Base-by-base conservation (phyloP, 2,329 filamentous ascomycete genomes). In the Venturia carpophila region DNA sequence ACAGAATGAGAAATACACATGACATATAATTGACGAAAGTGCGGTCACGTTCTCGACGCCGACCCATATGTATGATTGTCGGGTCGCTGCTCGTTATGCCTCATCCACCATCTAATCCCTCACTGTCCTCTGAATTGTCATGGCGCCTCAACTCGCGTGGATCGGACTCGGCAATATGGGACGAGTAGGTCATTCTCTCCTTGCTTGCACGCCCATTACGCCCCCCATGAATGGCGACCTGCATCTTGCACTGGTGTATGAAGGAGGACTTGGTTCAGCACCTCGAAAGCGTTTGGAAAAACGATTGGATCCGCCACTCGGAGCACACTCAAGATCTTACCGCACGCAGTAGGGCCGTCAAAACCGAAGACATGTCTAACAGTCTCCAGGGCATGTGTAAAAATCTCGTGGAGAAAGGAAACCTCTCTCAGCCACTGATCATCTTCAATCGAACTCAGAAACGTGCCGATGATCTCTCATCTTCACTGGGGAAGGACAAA, bases 81-180 rank as follows among this genome's bases (percentile, higher is more conserved):
- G 21, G 24, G 10, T 15, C 19, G 52, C 52, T 37, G 10, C 37
- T 37, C 52, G 37, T 37, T 10, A 58, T 58, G 30, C 17, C 30
- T 21, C 30, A 58, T 21, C 15, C 1, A 37, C 3, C 52, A 37
- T 19, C 4, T 1, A 58, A 37, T 37, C 21, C 17, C 24, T 55
- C 17, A 37, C 30, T 58, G 15, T 21, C 30, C 27, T 37, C 9
- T 15, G 2, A 30, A 37, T 62, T 69, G 71, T 58, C 30, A 79
- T 79, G 77, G 73, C 76, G 62, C 75, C 75, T 60, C 85, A 83
- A 75, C 72, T 94, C 63, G 82, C 91, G 70, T 95, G 87, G 85
- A 85, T 95, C 64, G 91, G 92, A 66, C 82, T 96, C 62, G 91
- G 91, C 63, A 95, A 95, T 75, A 96, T 96, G 86, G 92, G 90